Percentiles rank a stretch among this genome's conserved stretches.
Conservation (phyloP, 2,329 filamentous ascomycete genomes). For the Geosmithia flava region DNA sequence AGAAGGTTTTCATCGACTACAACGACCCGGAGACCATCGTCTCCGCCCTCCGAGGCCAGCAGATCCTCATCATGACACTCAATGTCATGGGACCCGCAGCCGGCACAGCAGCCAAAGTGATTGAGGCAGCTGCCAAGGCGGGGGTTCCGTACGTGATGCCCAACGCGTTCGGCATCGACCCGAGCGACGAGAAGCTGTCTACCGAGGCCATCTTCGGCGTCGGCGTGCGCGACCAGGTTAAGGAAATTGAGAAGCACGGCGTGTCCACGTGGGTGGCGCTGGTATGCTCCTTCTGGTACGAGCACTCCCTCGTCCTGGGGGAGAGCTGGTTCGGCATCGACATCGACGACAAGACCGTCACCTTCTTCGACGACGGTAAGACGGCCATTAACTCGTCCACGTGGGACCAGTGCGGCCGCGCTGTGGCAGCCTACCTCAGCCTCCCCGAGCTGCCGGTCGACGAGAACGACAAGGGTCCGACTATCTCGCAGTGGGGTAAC, state of each 20-base stretch:
- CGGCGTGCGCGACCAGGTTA: conserved; percentile 4
- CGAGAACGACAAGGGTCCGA: conserved; percentile 20
- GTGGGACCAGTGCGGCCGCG: conserved; percentile 43
- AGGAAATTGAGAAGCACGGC: conserved; percentile 25
- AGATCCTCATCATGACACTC: conserved; percentile 41
- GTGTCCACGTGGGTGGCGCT: conserved; percentile 17
- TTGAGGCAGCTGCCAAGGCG: conserved; percentile 35
- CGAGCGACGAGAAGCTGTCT: neutral
- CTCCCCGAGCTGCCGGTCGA: conserved; percentile 31
- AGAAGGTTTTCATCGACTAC: conserved; percentile 28
- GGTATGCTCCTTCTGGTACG: conserved; percentile 38
- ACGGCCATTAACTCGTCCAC: conserved; percentile 45
- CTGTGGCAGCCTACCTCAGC: conserved; percentile 35
- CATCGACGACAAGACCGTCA: conserved; percentile 24
- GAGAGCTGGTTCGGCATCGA: conserved; percentile 33
- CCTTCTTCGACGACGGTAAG: conserved; percentile 43
- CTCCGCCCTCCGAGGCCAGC: conserved; percentile 35
- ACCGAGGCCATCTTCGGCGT: neutral
- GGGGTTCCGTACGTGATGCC: conserved; percentile 39
- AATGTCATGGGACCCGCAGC: conserved; percentile 13
- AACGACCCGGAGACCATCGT: conserved; percentile 27
- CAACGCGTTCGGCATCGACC: conserved; percentile 24
- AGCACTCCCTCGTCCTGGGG: conserved; percentile 27
- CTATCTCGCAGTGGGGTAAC: conserved; percentile 26
- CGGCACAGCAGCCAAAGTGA: conserved; percentile 29